Conservation (phyloP, 2,329 filamentous ascomycete species). For the Corniculantispora saksenae region DNA sequence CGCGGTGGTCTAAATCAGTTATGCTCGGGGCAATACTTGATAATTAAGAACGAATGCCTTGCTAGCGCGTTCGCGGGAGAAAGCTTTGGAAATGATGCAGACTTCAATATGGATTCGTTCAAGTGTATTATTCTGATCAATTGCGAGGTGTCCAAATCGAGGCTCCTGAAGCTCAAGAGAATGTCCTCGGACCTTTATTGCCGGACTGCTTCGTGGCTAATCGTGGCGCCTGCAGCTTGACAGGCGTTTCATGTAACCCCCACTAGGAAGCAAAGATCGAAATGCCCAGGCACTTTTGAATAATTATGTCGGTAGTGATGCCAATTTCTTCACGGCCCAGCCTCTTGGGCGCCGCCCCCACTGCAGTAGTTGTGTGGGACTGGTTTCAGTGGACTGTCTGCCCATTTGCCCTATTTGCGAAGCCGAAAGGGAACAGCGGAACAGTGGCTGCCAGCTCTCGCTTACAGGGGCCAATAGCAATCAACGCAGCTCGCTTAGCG, state of each 20-base stretch:
- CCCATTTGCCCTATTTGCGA: slow-evolving; percentile 3
- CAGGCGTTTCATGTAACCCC: neutral
- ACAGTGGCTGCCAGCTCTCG: slow-evolving; percentile 17
- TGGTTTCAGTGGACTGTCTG: neutral
- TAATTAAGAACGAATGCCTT: neutral
- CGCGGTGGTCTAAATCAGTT: neutral
- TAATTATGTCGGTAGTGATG: neutral
- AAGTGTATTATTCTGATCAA: neutral
- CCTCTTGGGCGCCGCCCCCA: no score
- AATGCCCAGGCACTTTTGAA: neutral
- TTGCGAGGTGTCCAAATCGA: neutral
- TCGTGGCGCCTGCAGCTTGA: slow-evolving; percentile 5
- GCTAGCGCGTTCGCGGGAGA: neutral
- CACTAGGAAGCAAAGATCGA: neutral
- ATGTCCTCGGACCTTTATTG: neutral
- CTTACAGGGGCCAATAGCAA: slow-evolving; percentile 20
- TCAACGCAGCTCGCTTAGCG: slow-evolving; percentile 17
- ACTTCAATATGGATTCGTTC: neutral
- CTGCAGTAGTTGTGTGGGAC: neutral
- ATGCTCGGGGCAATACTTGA: neutral
- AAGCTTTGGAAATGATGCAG: neutral
- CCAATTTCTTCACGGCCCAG: neutral
- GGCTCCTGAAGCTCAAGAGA: neutral
- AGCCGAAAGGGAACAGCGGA: slow-evolving; percentile 7
- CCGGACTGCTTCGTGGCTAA: neutral